Evolutionary conservation across 2,329 filamentous ascomycete species (phyloP), one percentile per base, ranked within the genome.

Genomic region (Helicocarpus griseus): DNA sequence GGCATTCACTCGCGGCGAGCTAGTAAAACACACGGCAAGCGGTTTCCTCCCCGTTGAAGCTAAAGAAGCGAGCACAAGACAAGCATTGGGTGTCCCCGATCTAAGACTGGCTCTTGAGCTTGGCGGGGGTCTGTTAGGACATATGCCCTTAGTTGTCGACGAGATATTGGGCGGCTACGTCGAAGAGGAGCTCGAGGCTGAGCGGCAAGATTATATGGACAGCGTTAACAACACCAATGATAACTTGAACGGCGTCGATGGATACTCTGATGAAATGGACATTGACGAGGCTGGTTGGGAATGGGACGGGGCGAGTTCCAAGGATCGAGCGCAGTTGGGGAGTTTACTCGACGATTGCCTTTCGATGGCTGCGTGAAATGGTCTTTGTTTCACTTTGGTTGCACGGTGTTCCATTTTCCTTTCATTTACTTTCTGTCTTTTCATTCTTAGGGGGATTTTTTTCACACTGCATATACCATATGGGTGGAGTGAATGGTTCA

Each of bases 21-120:
- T 94, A 1, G 74, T 79, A 17, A 78, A 87, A 58, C 87, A 89
- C 53, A 84, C 86, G 54, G 68, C 70, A 19, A 84, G 80, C 45
- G 89, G 89, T 1, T 69, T 95, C 26, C 71, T 96, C 5, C 91
- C 90, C 0, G 73, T 89, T 33, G 89, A 96, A 67, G 81, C 86
- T 2, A 89, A 86, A 63, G 84, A 85, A 49, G 83, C 86, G 14
- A 80, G 80, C 51, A 81, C 85, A 59, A 77, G 89, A 36, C 79
- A 82, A 5, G 81, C 87, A 0, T 69, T 96, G 1, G 83, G 83
- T 13, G 85, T 91, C 71, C 81, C 83, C 17, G 91, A 96, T 65
- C 69, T 96, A 45, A 79, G 86, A 35, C 73, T 95, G 2, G 82
- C 87, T 0, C 67, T 95, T 14, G 81, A 86, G 53, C 77, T 95